These are phyloP conservation scores for Nymphaea thermarum DNA, from an alignment of 164 flowering plant genomes.

Conservation along the genomic window DNA sequence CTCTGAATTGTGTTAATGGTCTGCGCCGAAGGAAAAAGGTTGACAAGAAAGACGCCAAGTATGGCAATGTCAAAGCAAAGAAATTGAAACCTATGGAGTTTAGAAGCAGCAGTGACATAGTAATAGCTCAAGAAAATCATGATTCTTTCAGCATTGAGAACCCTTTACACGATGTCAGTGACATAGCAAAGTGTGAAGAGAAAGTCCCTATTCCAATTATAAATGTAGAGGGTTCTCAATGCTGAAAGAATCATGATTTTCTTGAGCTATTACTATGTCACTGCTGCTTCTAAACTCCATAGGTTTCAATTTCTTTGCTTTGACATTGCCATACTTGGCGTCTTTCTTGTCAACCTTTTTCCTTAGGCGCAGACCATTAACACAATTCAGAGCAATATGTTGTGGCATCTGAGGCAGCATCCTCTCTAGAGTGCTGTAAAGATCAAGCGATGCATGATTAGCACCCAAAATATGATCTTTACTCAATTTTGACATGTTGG, in stretches of 20 bases:
- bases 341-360: slow-evolving; percentile 1
- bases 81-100: slow-evolving; percentile 3
- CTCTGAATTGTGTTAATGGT: slow-evolving; percentile 7
- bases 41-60: slow-evolving; percentile 1
- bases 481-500: no score
- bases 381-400: slow-evolving; percentile 5
- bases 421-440: neutral
- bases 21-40: neutral
- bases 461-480: no score
- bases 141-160: slow-evolving; percentile 9
- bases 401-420: neutral
- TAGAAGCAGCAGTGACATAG: slow-evolving; percentile 7
- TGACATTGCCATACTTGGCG: slow-evolving; percentile 3
- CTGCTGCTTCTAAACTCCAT: slow-evolving; percentile 1
- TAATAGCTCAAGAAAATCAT: slow-evolving; percentile 13
- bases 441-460: no score
- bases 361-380: slow-evolving; percentile 1
- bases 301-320: slow-evolving; percentile 4
- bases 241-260: slow-evolving; percentile 5
- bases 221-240: slow-evolving; percentile 21
- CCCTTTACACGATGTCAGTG: slow-evolving; percentile 23
- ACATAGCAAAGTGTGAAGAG: slow-evolving; percentile 50
- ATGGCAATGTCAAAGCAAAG: slow-evolving; percentile 5
- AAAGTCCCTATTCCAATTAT: slow-evolving; percentile 22
- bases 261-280: slow-evolving; percentile 15